Base-by-base conservation (phyloP, 2,329 filamentous ascomycete genomes). In the Paramyrothecium sp. region DNA sequence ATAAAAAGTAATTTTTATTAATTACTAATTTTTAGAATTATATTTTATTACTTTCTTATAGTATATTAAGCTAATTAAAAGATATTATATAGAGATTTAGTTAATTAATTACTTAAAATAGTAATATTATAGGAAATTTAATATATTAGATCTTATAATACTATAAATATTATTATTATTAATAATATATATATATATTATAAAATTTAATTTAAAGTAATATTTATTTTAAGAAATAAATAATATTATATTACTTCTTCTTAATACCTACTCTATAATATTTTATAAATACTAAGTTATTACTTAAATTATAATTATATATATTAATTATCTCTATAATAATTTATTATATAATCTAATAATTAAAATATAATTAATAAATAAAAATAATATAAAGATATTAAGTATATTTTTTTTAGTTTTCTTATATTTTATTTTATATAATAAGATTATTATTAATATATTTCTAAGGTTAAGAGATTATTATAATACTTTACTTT, bases 101-200 rank as follows among this genome's bases (percentile, higher is more conserved):
- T 52, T 30, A 22, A 52, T 52, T 10, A 7, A 52, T 22, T 8
- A 30, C 26, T 22, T 21, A 52, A 22, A 34, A 54, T 48, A 51
- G 38, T 54, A 38, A 26, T 46, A 19, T n/a, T 38, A 38, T 38
- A 19, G 23, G n/a, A 34, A 47, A 53, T 44, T 30, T 34, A 33
- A 47, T 54, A 38, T 44, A 26, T 46, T n/a, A n/a, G n/a, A 46
- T 55, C 26, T 44, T 34, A 49, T 46, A 54, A 20, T 16, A 26
- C 13, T 16, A n/a, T 55, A 55, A 16, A 21, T 55, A 55, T 16
- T 13, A 30, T 30, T 52, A 33, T 7, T 56, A 41, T 56, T 50
- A 44, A 23, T 38, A 20, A 52, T 34, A 33, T 56, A 52, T n/a
- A 30, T 53, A 56, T 50, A 46, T 51, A 56, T 48, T 56, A 53